Conservation (phyloP, 202 grass and related monocot species). For the Digitaria exilis region DNA sequence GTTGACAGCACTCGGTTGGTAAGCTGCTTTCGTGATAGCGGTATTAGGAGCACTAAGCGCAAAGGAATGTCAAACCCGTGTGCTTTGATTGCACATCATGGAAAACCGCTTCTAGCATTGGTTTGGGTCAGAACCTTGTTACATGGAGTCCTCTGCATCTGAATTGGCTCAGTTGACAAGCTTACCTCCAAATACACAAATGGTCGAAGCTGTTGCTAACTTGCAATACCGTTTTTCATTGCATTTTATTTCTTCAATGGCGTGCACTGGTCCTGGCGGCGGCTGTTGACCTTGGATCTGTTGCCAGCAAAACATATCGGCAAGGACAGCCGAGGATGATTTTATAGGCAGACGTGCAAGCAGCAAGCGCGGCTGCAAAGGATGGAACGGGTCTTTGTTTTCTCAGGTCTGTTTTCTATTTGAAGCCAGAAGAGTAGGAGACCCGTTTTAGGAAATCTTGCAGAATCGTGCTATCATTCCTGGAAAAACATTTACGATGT, state of each 20-base stretch:
- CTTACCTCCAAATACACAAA: background rate
- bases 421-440: background rate
- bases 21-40: constrained; percentile 43
- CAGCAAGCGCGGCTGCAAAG: background rate
- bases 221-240: background rate
- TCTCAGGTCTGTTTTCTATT: background rate
- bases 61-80: background rate
- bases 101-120: constrained; percentile 10
- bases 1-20: constrained; percentile 22
- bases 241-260: background rate
- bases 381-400: background rate
- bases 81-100: background rate
- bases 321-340: background rate
- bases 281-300: constrained; percentile 5
- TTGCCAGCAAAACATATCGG: background rate
- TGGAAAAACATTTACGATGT: background rate
- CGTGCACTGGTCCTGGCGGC: background rate
- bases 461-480: background rate
- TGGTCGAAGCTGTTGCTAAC: background rate
- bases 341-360: background rate
- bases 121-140: background rate
- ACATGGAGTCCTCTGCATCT: background rate
- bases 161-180: background rate
- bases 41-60: background rate
- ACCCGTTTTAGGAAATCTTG: background rate